A percentile compares a stretch with the other conserved stretches of the same genome.
Evolutionary conservation across 768 basidiomycete species (phyloP).

Genomic region (Cyclocybe aegerita): DNA sequence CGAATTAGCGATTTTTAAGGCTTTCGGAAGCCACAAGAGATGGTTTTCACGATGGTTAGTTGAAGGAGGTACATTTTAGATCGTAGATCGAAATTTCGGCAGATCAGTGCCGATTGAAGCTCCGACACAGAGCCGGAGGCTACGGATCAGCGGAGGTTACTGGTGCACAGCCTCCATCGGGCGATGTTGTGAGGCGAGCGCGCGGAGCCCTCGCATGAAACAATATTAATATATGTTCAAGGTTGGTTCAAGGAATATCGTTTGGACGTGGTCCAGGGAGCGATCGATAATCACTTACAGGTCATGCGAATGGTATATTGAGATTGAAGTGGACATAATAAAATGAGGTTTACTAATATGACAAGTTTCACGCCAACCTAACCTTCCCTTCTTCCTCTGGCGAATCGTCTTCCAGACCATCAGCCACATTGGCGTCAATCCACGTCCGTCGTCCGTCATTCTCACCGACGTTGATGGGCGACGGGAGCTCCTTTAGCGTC

Average conservation of each 20-base stretch:
- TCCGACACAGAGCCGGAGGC: slow-evolving; percentile 3
- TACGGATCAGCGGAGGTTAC: no score
- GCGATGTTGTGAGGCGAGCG: no score
- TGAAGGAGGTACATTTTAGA: no score
- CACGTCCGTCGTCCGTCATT: slow-evolving; percentile 12
- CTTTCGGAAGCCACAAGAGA: no score
- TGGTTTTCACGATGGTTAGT: no score
- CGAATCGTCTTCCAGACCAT: slow-evolving; percentile 20
- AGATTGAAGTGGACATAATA: background rate
- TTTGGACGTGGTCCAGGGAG: background rate
- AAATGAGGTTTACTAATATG: background rate
- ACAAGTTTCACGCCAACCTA: slow-evolving; percentile 3
- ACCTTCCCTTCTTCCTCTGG: slow-evolving; percentile 15
- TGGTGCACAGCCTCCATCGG: no score
- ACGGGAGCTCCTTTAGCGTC: slow-evolving; percentile 13
- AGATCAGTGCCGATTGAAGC: no score
- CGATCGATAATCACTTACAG: background rate
- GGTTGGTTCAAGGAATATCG: background rate
- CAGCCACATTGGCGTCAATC: slow-evolving; percentile 14
- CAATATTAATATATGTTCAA: background rate
- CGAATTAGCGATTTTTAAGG: no score
- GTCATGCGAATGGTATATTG: background rate
- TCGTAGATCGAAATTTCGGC: no score
- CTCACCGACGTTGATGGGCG: slow-evolving; percentile 3
- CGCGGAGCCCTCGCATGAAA: background rate